Evolutionary conservation across 2,329 filamentous ascomycete genomes (phyloP).

Genomic region (Daldinia sp.): DNA sequence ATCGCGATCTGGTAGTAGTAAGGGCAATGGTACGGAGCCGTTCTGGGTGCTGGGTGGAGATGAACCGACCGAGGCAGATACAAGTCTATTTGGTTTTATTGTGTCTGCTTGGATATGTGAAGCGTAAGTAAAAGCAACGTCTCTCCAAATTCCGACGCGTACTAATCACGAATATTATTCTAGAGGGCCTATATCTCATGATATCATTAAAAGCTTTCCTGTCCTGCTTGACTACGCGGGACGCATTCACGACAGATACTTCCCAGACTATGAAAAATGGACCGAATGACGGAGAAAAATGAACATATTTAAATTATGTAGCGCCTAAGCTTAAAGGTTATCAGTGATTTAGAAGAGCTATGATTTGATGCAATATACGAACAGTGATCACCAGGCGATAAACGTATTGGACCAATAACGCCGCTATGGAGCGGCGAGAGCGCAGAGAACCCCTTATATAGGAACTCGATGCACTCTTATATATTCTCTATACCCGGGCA

Average conservation of each 20-base stretch:
- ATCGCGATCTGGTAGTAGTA: conserved; percentile 46
- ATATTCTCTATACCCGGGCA: too few species aligned
- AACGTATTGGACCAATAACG: too few species aligned
- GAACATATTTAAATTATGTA: background rate
- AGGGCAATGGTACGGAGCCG: conserved; percentile 42
- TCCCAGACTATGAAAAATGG: conserved; percentile 63
- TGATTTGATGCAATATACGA: too few species aligned
- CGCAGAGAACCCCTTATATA: too few species aligned
- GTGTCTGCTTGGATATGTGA: conserved; percentile 59
- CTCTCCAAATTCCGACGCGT: background rate
- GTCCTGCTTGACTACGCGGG: conserved; percentile 62
- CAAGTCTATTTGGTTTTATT: conserved; percentile 65
- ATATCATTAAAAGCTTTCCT: conserved; percentile 56
- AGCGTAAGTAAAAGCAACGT: conserved; percentile 57
- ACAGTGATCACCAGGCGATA: too few species aligned
- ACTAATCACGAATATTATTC: conserved; percentile 12
- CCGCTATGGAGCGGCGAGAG: too few species aligned
- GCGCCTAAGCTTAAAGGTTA: background rate
- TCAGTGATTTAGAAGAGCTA: background rate
- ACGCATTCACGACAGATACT: conserved; percentile 64
- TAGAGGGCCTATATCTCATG: conserved; percentile 57
- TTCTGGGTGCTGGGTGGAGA: conserved; percentile 67
- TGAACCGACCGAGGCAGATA: conserved; percentile 65
- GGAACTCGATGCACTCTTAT: too few species aligned
- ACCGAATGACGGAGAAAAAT: background rate